Base-by-base conservation (phyloP, 2,329 filamentous ascomycete species). In the Alternaria sp. region DNA sequence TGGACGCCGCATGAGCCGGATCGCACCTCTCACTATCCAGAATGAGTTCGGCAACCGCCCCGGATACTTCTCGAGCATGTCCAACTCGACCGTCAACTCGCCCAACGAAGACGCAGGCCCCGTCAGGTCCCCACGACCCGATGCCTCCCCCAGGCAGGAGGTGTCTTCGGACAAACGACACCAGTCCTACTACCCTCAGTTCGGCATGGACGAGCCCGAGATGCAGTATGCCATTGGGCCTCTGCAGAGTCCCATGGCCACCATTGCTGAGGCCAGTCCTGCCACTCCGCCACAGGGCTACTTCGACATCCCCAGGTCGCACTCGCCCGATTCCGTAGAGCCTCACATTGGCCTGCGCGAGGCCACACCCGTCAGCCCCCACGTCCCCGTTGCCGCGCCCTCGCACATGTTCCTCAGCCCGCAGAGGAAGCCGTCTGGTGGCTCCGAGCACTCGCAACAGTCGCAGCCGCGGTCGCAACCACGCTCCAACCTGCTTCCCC, bases 21-120 rank as follows among this genome's bases (percentile, higher is more conserved):
- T 98, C 44, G 92, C 94, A 3, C 93, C 93, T 7, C 83, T 94
- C 60, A 92, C 92, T 20, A 90, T 93, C 38, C 90, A 92, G 62
- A 93, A 93, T 71, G 93, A 94, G 54, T 84, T 97, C 60, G 92
- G 79, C 76, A 89, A 88, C 66, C 87, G 93, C 64, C 91, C 92
- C 4, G 92, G 90, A 18, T 97, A 92, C 79, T 94, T 94, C 75
- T 90, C 93, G 41, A 91, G 90, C 55, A 80, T 90, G 69, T 93
- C 90, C 54, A 70, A 41, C 83, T 78, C 70, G 64, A 71, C 70
- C 65, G 88, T 72, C 54, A 90, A 91, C 68, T 81, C 81, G 41
- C 84, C 84, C 4, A 85, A 87, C 51, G 80, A 82, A 20, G 79
- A 80, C 25, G 77, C 77, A 16, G 66, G 63, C n/a, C 77, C 73